A percentile compares a stretch with the other conserved stretches of the same genome.
Evolutionary conservation across 441 rosid species (phyloP).

Genomic region (Omphalea diandra): DNA sequence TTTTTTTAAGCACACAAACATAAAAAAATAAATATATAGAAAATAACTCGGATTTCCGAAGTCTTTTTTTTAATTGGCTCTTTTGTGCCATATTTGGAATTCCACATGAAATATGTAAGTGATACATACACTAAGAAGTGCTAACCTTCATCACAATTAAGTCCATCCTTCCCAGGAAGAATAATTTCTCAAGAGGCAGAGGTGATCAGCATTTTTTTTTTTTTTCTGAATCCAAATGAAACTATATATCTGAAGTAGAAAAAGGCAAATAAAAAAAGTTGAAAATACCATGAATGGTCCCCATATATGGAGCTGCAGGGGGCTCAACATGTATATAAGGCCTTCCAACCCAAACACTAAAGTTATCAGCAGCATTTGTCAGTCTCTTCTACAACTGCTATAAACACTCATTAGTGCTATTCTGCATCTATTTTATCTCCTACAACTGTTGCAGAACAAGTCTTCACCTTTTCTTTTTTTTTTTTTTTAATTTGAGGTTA

Average conservation of each 20-base stretch:
- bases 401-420: not conserved
- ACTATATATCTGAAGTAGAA: conserved; percentile 13
- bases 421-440: conserved; percentile 6
- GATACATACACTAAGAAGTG: conserved; percentile 25
- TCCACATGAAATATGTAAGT: conserved; percentile 17
- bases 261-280: conserved; percentile 3
- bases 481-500: no score
- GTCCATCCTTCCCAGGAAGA: conserved; percentile 18
- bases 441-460: not conserved
- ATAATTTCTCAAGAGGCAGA: conserved; percentile 22
- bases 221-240: conserved; percentile 31
- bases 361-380: conserved; percentile 31
- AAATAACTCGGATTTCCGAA: no score
- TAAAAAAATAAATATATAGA: no score
- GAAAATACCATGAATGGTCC: conserved; percentile 20
- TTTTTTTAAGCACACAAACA: no score
- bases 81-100: conserved; percentile 31
- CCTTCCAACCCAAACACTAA: conserved; percentile 26
- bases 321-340: conserved; percentile 35
- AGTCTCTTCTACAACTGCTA: not conserved
- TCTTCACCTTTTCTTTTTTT: no score
- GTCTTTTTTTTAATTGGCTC: not conserved
- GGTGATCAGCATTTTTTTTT: conserved; percentile 12
- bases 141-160: conserved; percentile 14
- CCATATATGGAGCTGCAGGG: conserved; percentile 7